Percentiles rank a stretch among this genome's conserved stretches.
phyloP scores from a whole-genome alignment of 148 eudicot genomes.

The Oxyria digyna region DNA sequence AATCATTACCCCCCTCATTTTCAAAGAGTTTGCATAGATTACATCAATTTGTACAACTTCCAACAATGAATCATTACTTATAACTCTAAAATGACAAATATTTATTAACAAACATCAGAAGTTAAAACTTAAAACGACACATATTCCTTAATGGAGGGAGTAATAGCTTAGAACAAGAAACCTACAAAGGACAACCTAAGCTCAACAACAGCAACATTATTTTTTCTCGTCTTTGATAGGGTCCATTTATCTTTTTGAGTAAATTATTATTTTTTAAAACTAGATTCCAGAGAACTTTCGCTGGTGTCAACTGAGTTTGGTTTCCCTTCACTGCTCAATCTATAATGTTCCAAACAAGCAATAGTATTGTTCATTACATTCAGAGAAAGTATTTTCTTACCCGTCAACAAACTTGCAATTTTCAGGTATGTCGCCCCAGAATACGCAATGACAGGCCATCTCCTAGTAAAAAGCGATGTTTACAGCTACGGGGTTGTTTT shows the following conservation, averaged over 20 bases:
- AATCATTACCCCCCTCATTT: no score
- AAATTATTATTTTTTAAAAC: no score
- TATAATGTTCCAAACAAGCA: not conserved
- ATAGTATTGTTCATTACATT: not conserved
- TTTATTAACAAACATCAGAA: no score
- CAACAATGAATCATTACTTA: no score
- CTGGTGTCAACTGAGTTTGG: not conserved
- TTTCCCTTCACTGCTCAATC: not conserved
- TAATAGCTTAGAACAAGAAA: no score
- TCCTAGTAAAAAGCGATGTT: conserved; percentile 94
- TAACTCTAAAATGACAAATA: no score
- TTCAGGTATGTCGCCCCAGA: conserved; percentile 98
- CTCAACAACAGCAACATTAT: no score
- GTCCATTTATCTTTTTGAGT: not conserved
- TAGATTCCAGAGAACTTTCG: not conserved
- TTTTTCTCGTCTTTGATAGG: not conserved
- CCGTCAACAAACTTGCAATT: conserved; percentile 1
- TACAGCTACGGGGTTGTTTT: conserved; percentile 95
- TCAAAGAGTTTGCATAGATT: no score
- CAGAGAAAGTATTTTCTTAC: conserved; percentile 1
- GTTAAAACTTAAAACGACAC: no score
- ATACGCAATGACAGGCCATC: conserved; percentile 98
- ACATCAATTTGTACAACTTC: no score
- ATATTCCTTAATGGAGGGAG: no score
- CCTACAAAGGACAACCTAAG: no score